phyloP scores from a whole-genome alignment of 2,329 filamentous ascomycete genomes.

The Fusarium duplospermum region DNA sequence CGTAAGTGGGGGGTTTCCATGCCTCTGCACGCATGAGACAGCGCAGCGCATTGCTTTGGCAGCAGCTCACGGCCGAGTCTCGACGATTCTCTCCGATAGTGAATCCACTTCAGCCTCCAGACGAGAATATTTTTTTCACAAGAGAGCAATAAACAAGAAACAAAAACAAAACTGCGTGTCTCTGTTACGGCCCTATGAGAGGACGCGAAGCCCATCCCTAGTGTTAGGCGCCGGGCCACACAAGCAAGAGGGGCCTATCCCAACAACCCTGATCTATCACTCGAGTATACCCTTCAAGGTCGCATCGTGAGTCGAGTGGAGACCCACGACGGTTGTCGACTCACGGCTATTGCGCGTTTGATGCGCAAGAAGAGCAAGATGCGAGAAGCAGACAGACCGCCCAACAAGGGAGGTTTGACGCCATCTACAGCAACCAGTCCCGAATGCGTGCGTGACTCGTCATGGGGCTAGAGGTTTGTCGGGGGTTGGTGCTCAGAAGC shows the following conservation, averaged over 20 bases:
- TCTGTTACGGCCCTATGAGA: neutral
- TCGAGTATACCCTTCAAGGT: neutral
- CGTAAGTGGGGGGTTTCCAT: neutral
- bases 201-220: neutral
- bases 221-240: neutral
- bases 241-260: neutral
- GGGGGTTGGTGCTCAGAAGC: neutral
- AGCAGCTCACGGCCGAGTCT: neutral
- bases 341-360: neutral
- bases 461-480: neutral
- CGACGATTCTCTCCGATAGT: neutral
- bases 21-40: constrained; percentile 1
- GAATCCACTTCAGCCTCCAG: neutral
- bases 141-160: constrained; percentile 1
- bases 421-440: neutral
- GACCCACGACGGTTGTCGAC: constrained; percentile 5
- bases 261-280: constrained; percentile 5
- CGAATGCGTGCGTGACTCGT: neutral
- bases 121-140: neutral
- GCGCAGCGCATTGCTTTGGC: neutral
- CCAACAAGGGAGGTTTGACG: constrained; percentile 1
- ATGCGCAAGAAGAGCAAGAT: neutral
- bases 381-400: neutral
- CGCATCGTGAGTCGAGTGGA: constrained; percentile 6
- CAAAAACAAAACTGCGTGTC: constrained; percentile 6